A percentile compares a stretch with the other conserved stretches of the same genome.
Evolutionary conservation across 495 filamentous ascomycete species (phyloP).

Genomic region (Cairneyella variabilis): DNA sequence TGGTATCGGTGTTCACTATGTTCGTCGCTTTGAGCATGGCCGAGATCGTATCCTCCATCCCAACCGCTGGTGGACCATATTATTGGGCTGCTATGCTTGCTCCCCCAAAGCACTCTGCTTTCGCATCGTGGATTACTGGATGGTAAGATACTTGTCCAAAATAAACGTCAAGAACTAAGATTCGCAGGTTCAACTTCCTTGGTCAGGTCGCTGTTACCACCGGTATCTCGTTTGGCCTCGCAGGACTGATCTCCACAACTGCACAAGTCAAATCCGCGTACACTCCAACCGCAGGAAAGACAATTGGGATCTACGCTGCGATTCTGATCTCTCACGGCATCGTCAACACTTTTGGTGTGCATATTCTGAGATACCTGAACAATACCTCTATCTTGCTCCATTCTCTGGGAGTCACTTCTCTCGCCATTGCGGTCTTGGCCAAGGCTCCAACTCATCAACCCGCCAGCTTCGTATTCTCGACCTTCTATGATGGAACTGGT

Average conservation of each 20-base stretch:
- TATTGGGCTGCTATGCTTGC: constrained; percentile 65
- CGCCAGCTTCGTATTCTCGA: constrained; percentile 56
- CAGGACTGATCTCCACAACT: constrained; percentile 55
- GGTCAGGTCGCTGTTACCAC: constrained; percentile 65
- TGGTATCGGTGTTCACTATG: constrained; percentile 55
- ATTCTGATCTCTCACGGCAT: constrained; percentile 52
- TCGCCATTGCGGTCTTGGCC: constrained; percentile 56
- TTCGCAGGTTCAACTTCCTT: constrained; percentile 46
- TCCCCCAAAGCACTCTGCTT: constrained; percentile 49
- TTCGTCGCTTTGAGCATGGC: constrained; percentile 59
- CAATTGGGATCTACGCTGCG: constrained; percentile 62
- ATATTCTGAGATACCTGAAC: constrained; percentile 54
- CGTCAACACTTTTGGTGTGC: constrained; percentile 59
- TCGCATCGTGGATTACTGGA: constrained; percentile 62
- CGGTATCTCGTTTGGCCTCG: constrained; percentile 63
- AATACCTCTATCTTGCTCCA: constrained; percentile 60
- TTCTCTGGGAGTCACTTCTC: constrained; percentile 49
- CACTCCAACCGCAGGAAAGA: constrained; percentile 44
- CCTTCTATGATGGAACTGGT: constrained; percentile 53
- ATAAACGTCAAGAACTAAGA: not conserved
- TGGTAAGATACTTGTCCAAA: constrained; percentile 35
- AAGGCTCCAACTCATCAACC: constrained; percentile 59
- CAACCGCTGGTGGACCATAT: constrained; percentile 61
- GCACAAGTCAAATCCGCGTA: constrained; percentile 53
- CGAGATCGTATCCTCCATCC: constrained; percentile 63